Evolutionary conservation across 2,329 filamentous ascomycete species (phyloP).

Genomic region (Paraconiothyrium brasiliense): DNA sequence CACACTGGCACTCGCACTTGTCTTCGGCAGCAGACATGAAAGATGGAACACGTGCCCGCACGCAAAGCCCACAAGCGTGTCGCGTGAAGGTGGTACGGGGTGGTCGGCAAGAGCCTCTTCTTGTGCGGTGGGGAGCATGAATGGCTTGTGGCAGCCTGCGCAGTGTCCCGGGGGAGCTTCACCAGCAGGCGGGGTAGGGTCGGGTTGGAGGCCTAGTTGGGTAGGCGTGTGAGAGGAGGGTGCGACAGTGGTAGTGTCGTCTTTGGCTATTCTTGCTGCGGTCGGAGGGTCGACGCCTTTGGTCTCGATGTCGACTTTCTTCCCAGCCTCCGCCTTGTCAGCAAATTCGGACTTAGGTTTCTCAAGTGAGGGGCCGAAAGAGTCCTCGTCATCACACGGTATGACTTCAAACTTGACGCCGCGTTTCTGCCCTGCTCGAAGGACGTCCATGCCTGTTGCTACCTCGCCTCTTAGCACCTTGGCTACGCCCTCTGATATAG

Average conservation of each 20-base stretch:
- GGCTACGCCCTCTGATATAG: slow-evolving; percentile 89
- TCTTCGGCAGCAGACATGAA: slow-evolving; percentile 68
- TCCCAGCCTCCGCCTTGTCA: slow-evolving; percentile 14
- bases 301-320: slow-evolving; percentile 38
- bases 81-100: slow-evolving; percentile 49
- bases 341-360: slow-evolving; percentile 13
- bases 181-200: slow-evolving; percentile 34
- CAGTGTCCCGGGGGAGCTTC: slow-evolving; percentile 48
- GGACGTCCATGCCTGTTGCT: slow-evolving; percentile 78
- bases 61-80: slow-evolving; percentile 80
- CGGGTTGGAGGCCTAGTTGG: slow-evolving; percentile 28
- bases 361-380: neutral
- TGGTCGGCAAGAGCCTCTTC: slow-evolving; percentile 38
- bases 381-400: slow-evolving; percentile 48
- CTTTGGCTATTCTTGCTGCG: slow-evolving; percentile 35
- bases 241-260: slow-evolving; percentile 32
- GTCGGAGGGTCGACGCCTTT: slow-evolving; percentile 40
- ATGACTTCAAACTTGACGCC: slow-evolving; percentile 89
- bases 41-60: slow-evolving; percentile 86
- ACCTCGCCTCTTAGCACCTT: slow-evolving; percentile 89
- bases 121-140: slow-evolving; percentile 42
- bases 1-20: slow-evolving; percentile 52
- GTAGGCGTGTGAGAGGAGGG: slow-evolving; percentile 29
- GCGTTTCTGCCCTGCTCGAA: slow-evolving; percentile 80
- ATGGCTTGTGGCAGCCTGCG: slow-evolving; percentile 43